Conservation (phyloP, 208 protist genomes). For the Wallacemonas sp. region DNA sequence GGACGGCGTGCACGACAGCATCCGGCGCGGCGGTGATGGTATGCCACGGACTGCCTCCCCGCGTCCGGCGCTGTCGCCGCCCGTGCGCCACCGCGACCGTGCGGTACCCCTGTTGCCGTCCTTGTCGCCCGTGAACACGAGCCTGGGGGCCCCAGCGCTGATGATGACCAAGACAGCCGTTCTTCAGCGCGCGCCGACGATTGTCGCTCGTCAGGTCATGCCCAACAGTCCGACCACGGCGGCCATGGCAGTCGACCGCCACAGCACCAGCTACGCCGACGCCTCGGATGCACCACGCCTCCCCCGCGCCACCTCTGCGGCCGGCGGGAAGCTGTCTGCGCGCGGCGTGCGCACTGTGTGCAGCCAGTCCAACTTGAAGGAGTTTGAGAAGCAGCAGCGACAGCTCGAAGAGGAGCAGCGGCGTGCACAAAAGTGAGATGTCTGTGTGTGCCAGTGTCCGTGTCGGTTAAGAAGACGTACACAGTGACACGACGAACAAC, state of each 20-base stretch:
- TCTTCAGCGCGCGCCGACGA: slow-evolving; percentile 2
- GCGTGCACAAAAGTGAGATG: slow-evolving; percentile 4
- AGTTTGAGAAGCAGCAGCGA: slow-evolving; percentile 18
- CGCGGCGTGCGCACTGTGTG: slow-evolving; percentile 9
- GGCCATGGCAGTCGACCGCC: neutral
- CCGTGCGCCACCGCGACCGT: neutral
- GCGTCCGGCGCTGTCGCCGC: neutral
- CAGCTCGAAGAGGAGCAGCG: slow-evolving; percentile 2
- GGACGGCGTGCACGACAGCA: neutral
- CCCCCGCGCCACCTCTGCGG: neutral
- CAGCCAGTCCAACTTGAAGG: slow-evolving; percentile 26
- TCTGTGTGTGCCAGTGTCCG: no score
- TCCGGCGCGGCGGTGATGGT: neutral
- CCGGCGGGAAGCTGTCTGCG: neutral
- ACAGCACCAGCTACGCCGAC: slow-evolving; percentile 14
- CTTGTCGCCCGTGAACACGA: slow-evolving; percentile 2
- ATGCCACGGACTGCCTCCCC: neutral
- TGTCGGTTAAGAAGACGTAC: slow-evolving; percentile 5
- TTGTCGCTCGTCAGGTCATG: neutral
- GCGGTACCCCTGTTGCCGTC: neutral
- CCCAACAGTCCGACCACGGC: neutral
- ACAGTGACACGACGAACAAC: no score
- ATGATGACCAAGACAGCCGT: slow-evolving; percentile 18
- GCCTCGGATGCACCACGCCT: neutral
- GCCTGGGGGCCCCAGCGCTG: neutral